These are phyloP conservation scores for Xylariaceae sp. DNA, from an alignment of 2,329 filamentous ascomycete genomes.

Conservation along the genomic window DNA sequence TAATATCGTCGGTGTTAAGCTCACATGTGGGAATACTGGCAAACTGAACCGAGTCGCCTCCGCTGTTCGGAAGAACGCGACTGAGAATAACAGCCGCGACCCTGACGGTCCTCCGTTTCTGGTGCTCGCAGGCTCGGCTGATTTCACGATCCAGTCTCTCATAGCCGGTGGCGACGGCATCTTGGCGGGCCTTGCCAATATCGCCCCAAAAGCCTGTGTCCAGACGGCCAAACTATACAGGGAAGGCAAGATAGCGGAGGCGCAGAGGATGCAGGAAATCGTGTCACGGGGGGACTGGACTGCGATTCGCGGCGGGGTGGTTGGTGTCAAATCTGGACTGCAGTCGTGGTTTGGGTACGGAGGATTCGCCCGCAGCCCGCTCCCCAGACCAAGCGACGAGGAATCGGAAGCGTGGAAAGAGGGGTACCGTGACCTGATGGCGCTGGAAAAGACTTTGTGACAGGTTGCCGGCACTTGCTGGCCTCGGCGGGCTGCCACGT, in stretches of 20 bases:
- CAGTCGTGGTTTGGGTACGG: constrained; percentile 66
- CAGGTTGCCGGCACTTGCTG: constrained; percentile 19
- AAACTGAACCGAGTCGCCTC: constrained; percentile 62
- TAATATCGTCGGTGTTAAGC: constrained; percentile 65
- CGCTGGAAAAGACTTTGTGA: constrained; percentile 49
- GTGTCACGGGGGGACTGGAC: constrained; percentile 68
- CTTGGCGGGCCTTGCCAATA: constrained; percentile 68
- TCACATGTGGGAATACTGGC: constrained; percentile 67
- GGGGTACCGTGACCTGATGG: constrained; percentile 49
- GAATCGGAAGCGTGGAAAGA: constrained; percentile 51
- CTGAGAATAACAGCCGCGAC: not conserved
- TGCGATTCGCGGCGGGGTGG: constrained; percentile 66
- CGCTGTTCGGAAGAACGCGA: constrained; percentile 45
- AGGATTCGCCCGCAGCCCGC: constrained; percentile 47
- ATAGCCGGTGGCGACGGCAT: constrained; percentile 67
- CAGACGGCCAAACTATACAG: constrained; percentile 57
- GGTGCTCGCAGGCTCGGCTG: constrained; percentile 67
- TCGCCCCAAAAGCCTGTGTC: constrained; percentile 63
- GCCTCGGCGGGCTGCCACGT: constrained; percentile 7
- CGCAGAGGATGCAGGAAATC: constrained; percentile 59
- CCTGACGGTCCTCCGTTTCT: constrained; percentile 50
- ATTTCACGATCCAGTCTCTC: constrained; percentile 67
- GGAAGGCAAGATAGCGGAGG: constrained; percentile 54
- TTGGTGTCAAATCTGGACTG: constrained; percentile 66
- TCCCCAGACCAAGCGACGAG: constrained; percentile 48